Conservation (phyloP, 2,329 filamentous ascomycete species). For the Pestalotiopsis sp. region DNA sequence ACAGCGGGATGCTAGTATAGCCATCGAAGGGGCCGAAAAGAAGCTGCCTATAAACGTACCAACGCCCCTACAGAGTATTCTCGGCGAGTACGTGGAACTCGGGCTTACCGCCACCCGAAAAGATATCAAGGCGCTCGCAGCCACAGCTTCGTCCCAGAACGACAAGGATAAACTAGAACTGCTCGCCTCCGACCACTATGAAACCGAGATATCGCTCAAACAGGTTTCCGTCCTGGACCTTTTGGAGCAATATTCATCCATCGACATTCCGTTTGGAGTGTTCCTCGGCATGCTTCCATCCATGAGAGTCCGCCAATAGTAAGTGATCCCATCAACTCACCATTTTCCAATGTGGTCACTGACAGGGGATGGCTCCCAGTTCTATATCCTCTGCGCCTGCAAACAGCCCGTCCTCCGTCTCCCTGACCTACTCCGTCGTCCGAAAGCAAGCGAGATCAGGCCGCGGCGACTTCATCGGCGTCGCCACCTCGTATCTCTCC, state of each 20-base stretch:
- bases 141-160: constrained; percentile 25
- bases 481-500: constrained; percentile 64
- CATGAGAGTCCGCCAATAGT: constrained; percentile 78
- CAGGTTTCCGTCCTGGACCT: constrained; percentile 69
- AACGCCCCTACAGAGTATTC: constrained; percentile 64
- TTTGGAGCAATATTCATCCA: constrained; percentile 62
- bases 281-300: constrained; percentile 76
- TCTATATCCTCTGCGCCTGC: constrained; percentile 78
- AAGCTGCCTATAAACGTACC: constrained; percentile 57
- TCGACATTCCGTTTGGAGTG: constrained; percentile 64
- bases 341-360: background rate
- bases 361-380: constrained; percentile 25
- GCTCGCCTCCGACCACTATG: constrained; percentile 51
- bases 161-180: constrained; percentile 42
- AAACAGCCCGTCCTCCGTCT: constrained; percentile 55
- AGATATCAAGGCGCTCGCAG: constrained; percentile 39
- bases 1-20: constrained; percentile 66
- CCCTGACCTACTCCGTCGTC: constrained; percentile 71
- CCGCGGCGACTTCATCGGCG: constrained; percentile 56
- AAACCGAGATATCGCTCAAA: constrained; percentile 53
- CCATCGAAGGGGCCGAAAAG: constrained; percentile 57
- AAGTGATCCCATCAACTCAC: constrained; percentile 48
- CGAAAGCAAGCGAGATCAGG: constrained; percentile 55
- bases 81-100: constrained; percentile 74
- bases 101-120: constrained; percentile 72